Percentiles rank a stretch among this genome's conserved stretches.
Evolutionary conservation across 768 basidiomycete species (phyloP).

Genomic region (Podaxis sp.): DNA sequence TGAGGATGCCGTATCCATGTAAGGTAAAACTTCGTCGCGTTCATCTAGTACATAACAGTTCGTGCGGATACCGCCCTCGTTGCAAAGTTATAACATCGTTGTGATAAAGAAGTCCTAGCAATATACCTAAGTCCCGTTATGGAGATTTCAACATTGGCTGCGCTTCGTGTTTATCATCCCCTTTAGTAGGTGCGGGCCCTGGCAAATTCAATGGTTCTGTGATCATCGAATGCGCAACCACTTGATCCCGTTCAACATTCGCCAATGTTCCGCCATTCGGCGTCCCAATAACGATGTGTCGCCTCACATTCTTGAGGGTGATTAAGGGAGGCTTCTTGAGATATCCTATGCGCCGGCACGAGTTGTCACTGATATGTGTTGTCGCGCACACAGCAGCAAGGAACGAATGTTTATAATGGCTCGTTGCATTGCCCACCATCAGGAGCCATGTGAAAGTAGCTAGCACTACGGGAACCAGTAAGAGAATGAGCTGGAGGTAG

Average conservation of each 20-base stretch:
- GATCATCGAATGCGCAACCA: constrained; percentile 10
- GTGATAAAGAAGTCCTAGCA: neutral
- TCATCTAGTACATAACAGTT: neutral
- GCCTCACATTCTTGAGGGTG: constrained; percentile 1
- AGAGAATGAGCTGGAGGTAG: constrained; percentile 16
- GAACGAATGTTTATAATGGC: constrained; percentile 17
- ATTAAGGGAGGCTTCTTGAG: constrained; percentile 15
- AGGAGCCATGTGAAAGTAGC: constrained; percentile 3
- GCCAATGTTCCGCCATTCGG: constrained; percentile 14
- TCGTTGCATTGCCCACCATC: constrained; percentile 7
- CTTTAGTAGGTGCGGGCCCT: neutral
- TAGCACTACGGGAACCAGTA: constrained; percentile 11
- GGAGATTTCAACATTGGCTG: neutral
- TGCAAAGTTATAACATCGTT: neutral
- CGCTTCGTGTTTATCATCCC: neutral
- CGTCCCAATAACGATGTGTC: constrained; percentile 16
- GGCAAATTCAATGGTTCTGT: constrained; percentile 12
- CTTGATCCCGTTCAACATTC: constrained; percentile 12
- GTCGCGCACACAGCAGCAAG: constrained; percentile 17
- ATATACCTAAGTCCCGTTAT: neutral
- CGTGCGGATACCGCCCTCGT: neutral
- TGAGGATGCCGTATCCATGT: neutral
- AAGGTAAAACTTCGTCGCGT: neutral
- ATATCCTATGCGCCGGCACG: constrained; percentile 15
- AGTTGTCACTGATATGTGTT: constrained; percentile 9